Conservation (phyloP, 768 basidiomycete species). For the Collybia mongolica region DNA sequence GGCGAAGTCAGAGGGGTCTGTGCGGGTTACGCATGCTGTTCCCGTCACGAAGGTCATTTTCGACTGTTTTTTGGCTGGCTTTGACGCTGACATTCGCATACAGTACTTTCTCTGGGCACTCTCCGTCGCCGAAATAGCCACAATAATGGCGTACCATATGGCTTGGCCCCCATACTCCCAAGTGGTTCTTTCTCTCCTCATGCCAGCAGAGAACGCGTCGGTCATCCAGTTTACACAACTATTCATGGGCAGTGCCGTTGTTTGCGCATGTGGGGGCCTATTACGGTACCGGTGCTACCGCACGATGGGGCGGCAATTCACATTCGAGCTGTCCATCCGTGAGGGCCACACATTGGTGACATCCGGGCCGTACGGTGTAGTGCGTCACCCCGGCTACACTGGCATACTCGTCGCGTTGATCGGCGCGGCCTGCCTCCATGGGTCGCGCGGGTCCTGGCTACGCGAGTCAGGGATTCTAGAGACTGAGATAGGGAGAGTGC, state of each 20-base stretch:
- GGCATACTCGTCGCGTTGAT: slow-evolving; percentile 11
- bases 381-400: slow-evolving; percentile 28
- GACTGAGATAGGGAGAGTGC: slow-evolving; percentile 6
- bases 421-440: slow-evolving; percentile 12
- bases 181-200: not conserved
- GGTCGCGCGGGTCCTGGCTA: slow-evolving; percentile 8
- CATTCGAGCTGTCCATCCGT: slow-evolving; percentile 22
- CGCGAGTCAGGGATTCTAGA: slow-evolving; percentile 13
- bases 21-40: not conserved
- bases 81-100: not conserved
- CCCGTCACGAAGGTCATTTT: slow-evolving; percentile 1
- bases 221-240: not conserved
- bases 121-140: not conserved
- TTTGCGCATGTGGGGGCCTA: not conserved
- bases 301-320: slow-evolving; percentile 23
- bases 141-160: not conserved
- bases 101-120: not conserved
- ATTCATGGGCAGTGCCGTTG: not conserved
- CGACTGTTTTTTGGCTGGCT: not conserved
- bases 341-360: slow-evolving; percentile 23
- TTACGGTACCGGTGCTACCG: slow-evolving; percentile 24
- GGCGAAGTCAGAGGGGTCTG: not conserved
- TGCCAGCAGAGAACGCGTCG: not conserved
- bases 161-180: not conserved
- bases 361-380: slow-evolving; percentile 23